Evolutionary conservation across 2,329 filamentous ascomycete species (phyloP).

Genomic region (Ascochyta koolunga): DNA sequence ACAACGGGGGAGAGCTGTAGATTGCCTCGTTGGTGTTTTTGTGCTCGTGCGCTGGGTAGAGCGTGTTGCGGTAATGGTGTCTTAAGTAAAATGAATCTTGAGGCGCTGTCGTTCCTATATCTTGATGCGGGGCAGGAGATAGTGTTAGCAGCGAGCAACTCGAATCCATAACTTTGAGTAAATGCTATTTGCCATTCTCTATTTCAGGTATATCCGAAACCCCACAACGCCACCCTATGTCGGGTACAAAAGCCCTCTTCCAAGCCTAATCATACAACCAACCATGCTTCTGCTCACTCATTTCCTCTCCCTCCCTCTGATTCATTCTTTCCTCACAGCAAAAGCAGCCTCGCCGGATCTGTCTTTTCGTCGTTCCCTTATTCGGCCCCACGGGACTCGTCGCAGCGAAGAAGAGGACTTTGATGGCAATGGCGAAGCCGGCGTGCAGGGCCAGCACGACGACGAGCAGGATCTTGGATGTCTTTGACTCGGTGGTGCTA

Average conservation of each 20-base stretch:
- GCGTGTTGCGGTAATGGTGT: too few relatives aligned
- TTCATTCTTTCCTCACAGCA: slow-evolving; percentile 5
- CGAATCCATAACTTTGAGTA: too few relatives aligned
- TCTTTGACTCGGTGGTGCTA: slow-evolving; percentile 89
- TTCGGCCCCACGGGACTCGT: slow-evolving; percentile 47
- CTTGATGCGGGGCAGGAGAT: too few relatives aligned
- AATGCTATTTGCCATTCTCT: background rate
- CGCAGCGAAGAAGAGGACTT: slow-evolving; percentile 91
- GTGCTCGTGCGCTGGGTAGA: too few relatives aligned
- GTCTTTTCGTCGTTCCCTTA: slow-evolving; percentile 31
- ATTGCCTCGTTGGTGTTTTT: too few relatives aligned
- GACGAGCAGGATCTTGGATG: slow-evolving; percentile 84
- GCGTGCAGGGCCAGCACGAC: slow-evolving; percentile 85
- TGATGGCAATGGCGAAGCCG: slow-evolving; percentile 90
- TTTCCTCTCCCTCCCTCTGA: background rate
- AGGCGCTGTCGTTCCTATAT: too few relatives aligned
- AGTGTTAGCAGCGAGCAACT: too few relatives aligned
- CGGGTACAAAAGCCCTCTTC: background rate
- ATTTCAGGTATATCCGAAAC: background rate
- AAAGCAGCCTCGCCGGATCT: slow-evolving; percentile 30
- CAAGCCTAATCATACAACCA: too few relatives aligned
- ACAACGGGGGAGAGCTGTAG: too few relatives aligned
- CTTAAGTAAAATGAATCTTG: too few relatives aligned
- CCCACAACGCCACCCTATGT: background rate
- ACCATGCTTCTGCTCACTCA: background rate